These are phyloP conservation scores for Sclerotinia sclerotiorum DNA, from an alignment of 2,329 filamentous ascomycete species.

Conservation along the genomic window DNA sequence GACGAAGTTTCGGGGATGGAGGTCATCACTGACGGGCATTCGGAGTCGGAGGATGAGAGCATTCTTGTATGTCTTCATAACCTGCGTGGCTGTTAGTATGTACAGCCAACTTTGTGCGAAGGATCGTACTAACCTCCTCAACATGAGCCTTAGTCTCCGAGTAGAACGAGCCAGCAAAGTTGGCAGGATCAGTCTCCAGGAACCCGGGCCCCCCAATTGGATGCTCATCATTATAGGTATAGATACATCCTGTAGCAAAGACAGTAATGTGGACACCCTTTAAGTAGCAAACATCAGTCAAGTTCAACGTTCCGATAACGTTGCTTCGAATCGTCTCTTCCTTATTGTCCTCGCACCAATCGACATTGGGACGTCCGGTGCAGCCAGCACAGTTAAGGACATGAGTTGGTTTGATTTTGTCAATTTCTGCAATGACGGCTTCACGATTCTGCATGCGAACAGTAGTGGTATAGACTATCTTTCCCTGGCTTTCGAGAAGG, in stretches of 20 bases:
- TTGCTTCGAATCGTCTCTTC: constrained; percentile 67
- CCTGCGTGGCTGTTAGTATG: constrained; percentile 42
- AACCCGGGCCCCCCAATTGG: constrained; percentile 60
- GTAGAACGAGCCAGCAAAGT: constrained; percentile 68
- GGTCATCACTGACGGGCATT: constrained; percentile 68
- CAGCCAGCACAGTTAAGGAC: constrained; percentile 66
- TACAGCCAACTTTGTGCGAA: not conserved
- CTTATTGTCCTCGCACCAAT: constrained; percentile 71
- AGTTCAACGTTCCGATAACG: constrained; percentile 62
- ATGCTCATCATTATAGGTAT: constrained; percentile 61
- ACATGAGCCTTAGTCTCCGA: constrained; percentile 65
- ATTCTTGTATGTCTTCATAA: constrained; percentile 62
- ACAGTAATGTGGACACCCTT: constrained; percentile 62
- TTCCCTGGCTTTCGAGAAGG: constrained; percentile 57
- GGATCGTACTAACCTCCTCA: constrained; percentile 52
- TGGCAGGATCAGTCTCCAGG: constrained; percentile 60
- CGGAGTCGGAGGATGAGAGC: constrained; percentile 64
- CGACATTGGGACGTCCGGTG: constrained; percentile 67
- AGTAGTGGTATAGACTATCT: constrained; percentile 60
- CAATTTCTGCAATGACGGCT: constrained; percentile 55
- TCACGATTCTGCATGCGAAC: constrained; percentile 65
- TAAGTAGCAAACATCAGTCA: constrained; percentile 60
- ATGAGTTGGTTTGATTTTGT: constrained; percentile 61
- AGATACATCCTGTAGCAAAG: constrained; percentile 68
- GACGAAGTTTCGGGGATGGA: constrained; percentile 66